Conservation (phyloP, 2,329 filamentous ascomycete species). For the Mollisia scopiformis region DNA sequence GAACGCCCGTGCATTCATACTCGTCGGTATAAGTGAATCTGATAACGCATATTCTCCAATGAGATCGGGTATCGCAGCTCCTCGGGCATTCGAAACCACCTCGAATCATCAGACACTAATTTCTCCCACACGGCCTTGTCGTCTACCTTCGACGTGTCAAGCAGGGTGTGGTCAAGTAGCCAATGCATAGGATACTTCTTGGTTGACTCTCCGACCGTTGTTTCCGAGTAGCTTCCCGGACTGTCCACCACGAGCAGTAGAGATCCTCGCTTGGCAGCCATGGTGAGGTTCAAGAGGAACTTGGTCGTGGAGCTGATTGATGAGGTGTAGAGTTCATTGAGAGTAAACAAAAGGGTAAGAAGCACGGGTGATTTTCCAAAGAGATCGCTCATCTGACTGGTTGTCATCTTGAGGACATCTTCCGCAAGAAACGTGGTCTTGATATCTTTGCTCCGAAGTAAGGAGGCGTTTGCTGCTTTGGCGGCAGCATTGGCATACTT, state of each 20-base stretch:
- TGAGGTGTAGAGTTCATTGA: slow-evolving; percentile 90
- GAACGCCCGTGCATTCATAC: slow-evolving; percentile 24
- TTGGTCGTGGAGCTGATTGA: slow-evolving; percentile 73
- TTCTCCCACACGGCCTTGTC: slow-evolving; percentile 67
- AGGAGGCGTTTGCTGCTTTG: slow-evolving; percentile 47
- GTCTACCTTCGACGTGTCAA: slow-evolving; percentile 46
- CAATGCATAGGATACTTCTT: slow-evolving; percentile 91
- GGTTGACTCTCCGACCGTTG: slow-evolving; percentile 63
- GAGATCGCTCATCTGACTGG: slow-evolving; percentile 36
- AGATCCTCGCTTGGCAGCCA: slow-evolving; percentile 57
- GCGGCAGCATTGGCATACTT: slow-evolving; percentile 54
- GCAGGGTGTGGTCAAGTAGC: slow-evolving; percentile 81
- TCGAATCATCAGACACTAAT: slow-evolving; percentile 73
- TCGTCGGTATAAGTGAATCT: slow-evolving; percentile 78
- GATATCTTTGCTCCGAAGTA: slow-evolving; percentile 46
- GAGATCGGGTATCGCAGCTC: slow-evolving; percentile 77
- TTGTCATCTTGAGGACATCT: slow-evolving; percentile 51
- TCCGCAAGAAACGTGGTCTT: slow-evolving; percentile 46
- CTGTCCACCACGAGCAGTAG: slow-evolving; percentile 88
- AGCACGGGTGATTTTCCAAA: slow-evolving; percentile 49
- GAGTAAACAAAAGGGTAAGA: slow-evolving; percentile 87
- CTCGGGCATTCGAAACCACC: slow-evolving; percentile 79
- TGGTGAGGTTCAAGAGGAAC: slow-evolving; percentile 73
- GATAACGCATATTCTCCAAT: slow-evolving; percentile 94
- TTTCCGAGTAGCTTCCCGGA: slow-evolving; percentile 88